These are phyloP conservation scores for Platismatia glauca DNA, from an alignment of 495 filamentous ascomycete species.

Conservation along the genomic window DNA sequence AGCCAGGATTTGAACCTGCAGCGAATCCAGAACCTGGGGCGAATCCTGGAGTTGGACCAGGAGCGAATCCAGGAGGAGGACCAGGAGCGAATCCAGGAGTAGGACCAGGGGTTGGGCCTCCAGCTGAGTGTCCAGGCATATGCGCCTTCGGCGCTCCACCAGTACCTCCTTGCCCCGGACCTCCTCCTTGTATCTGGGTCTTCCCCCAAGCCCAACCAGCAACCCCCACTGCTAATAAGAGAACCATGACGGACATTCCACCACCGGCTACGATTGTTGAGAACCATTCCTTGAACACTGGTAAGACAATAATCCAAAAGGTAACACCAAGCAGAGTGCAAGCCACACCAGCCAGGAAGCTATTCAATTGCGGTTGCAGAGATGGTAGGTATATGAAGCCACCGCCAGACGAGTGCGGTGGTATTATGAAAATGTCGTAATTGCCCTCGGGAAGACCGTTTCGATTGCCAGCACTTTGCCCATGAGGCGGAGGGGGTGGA, in stretches of 20 bases:
- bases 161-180: constrained; percentile 27
- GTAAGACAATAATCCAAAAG: constrained; percentile 58
- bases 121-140: constrained; percentile 25
- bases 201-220: constrained; percentile 68
- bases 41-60: constrained; percentile 21
- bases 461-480: constrained; percentile 52
- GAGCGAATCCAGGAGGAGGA: constrained; percentile 20
- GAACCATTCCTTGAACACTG: constrained; percentile 61
- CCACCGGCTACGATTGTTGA: constrained; percentile 50
- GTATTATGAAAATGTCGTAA: constrained; percentile 96
- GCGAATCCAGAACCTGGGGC: constrained; percentile 13
- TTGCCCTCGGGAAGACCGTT: constrained; percentile 66
- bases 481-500: constrained; percentile 59
- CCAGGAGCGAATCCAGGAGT: constrained; percentile 10
- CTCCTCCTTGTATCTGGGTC: constrained; percentile 45
- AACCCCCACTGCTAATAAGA: constrained; percentile 60
- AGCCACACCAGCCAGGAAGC: constrained; percentile 77
- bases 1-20: constrained; percentile 16
- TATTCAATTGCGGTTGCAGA: constrained; percentile 73
- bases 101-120: constrained; percentile 21
- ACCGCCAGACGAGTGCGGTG: constrained; percentile 79
- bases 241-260: constrained; percentile 49
- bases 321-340: constrained; percentile 60
- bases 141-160: constrained; percentile 31
- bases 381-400: constrained; percentile 94